These are phyloP conservation scores for Mycogone perniciosa DNA, from an alignment of 2,329 filamentous ascomycete species.

Conservation along the genomic window DNA sequence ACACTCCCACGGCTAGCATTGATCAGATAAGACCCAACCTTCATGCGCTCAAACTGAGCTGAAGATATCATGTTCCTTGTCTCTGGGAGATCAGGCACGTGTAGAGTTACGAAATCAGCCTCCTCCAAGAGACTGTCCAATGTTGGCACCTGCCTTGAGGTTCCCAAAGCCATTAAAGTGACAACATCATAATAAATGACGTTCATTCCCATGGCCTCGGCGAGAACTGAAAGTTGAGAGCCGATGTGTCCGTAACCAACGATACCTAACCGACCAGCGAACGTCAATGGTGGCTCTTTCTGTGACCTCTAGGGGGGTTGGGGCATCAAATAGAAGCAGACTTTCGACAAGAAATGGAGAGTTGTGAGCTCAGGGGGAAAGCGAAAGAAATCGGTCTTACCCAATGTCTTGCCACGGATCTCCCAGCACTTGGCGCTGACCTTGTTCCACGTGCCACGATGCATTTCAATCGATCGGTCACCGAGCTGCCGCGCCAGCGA, in stretches of 20 bases:
- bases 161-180: conserved; percentile 91
- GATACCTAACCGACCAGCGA: conserved; percentile 53
- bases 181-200: conserved; percentile 97
- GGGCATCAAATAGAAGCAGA: too few relatives aligned
- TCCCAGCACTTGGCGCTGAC: conserved; percentile 97
- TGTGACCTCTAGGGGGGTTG: too few relatives aligned
- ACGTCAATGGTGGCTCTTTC: too few relatives aligned
- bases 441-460: conserved; percentile 95
- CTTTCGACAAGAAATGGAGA: too few relatives aligned
- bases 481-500: conserved; percentile 83
- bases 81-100: conserved; percentile 89
- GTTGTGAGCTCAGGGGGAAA: not conserved
- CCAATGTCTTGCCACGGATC: conserved; percentile 92
- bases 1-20: conserved; percentile 93
- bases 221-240: conserved; percentile 88
- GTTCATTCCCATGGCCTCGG: conserved; percentile 95
- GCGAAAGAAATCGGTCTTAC: conserved; percentile 30
- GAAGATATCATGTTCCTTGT: conserved; percentile 89
- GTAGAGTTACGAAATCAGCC: conserved; percentile 88
- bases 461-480: conserved; percentile 90
- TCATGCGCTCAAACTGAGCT: conserved; percentile 79
- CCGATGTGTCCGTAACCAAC: conserved; percentile 97
- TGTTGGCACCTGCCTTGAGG: conserved; percentile 72
- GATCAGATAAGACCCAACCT: conserved; percentile 85
- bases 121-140: conserved; percentile 69